phyloP scores from a whole-genome alignment of 2,329 filamentous ascomycete species.

The Emmonsiellopsis sp. region DNA sequence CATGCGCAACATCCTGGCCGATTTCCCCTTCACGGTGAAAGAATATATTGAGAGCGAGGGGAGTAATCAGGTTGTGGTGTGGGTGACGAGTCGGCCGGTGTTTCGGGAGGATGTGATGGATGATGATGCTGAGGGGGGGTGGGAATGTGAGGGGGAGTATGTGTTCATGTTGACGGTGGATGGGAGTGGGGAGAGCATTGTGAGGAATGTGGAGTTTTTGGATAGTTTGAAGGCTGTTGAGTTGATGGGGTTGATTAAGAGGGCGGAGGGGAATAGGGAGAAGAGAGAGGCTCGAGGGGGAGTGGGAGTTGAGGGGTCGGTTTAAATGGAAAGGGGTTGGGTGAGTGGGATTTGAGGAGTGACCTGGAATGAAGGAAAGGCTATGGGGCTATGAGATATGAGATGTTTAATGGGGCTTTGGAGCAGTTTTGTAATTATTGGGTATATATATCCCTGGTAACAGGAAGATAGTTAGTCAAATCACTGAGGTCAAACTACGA shows the following conservation, averaged over 20 bases:
- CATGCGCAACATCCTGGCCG: conserved; percentile 1
- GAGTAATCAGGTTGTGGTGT: conserved; percentile 8
- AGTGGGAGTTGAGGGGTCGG: too few relatives aligned
- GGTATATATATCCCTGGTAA: too few relatives aligned
- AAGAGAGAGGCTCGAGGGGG: too few relatives aligned
- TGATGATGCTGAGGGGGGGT: neutral
- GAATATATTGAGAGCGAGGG: conserved; percentile 7
- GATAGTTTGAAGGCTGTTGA: conserved; percentile 6
- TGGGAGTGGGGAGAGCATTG: conserved; percentile 6
- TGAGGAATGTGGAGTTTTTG: conserved; percentile 6
- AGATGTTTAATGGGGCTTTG: too few relatives aligned
- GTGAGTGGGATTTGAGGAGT: too few relatives aligned
- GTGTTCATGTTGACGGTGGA: conserved; percentile 11
- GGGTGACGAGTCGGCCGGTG: conserved; percentile 4
- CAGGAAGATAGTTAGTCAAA: too few relatives aligned
- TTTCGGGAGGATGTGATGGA: neutral
- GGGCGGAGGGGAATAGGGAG: conserved; percentile 3
- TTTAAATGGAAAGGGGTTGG: too few relatives aligned
- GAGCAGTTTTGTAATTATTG: too few relatives aligned
- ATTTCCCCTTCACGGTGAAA: conserved; percentile 4
- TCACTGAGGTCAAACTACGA: too few relatives aligned
- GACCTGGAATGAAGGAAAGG: too few relatives aligned
- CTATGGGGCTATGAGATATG: too few relatives aligned
- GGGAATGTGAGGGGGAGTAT: conserved; percentile 4
- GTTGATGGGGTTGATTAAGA: conserved; percentile 7